Conservation (phyloP, 2,329 filamentous ascomycete genomes). For the Tothia fuscella region DNA sequence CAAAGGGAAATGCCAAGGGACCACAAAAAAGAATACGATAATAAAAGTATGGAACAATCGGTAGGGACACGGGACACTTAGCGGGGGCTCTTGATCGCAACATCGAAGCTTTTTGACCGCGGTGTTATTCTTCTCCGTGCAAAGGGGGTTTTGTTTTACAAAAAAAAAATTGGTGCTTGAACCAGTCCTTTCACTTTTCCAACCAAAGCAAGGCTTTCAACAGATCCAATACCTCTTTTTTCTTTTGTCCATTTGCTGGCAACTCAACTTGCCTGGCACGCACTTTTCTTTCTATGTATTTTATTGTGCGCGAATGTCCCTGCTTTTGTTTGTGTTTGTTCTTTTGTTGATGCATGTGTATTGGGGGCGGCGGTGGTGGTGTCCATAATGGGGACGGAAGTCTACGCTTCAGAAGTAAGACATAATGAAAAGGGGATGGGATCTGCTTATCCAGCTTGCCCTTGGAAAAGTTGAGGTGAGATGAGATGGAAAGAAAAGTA, state of each 20-base stretch:
- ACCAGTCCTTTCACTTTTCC: conserved; percentile 10
- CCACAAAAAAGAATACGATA: conserved; percentile 2
- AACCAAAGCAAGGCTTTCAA: conserved; percentile 11
- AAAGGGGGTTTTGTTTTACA: not conserved
- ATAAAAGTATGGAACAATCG: no score
- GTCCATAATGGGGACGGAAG: no score
- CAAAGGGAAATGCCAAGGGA: not conserved
- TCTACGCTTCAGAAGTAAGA: no score
- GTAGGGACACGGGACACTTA: conserved; percentile 6
- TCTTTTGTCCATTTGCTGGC: not conserved
- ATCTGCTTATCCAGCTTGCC: no score
- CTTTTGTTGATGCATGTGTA: no score
- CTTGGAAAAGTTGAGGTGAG: no score
- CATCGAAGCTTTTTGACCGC: conserved; percentile 7
- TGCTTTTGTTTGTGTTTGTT: no score
- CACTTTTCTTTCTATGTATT: no score
- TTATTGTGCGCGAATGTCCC: no score
- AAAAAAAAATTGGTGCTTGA: not conserved
- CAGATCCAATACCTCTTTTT: conserved; percentile 6
- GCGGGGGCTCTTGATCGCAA: conserved; percentile 7
- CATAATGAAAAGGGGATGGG: no score
- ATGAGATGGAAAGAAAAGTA: no score
- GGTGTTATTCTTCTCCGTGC: conserved; percentile 6
- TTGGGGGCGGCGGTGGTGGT: no score
- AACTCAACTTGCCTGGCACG: conserved; percentile 11